Evolutionary conservation across 495 filamentous ascomycete species (phyloP).

Genomic region (Penicillium crystallinum): DNA sequence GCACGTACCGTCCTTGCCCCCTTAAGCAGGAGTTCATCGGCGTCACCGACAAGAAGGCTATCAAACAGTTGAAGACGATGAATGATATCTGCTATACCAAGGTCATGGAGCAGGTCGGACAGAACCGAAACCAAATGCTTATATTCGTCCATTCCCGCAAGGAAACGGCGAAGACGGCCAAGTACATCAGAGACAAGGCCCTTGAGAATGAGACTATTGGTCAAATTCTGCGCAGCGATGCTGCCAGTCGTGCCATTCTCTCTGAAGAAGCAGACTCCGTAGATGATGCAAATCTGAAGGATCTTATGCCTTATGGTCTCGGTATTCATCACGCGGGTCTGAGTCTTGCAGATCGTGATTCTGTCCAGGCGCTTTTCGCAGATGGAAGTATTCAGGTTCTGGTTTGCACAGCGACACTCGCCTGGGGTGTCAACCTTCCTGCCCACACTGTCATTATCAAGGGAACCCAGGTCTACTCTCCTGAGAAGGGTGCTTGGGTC

Average conservation of each 20-base stretch:
- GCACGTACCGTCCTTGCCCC: constrained; percentile 87
- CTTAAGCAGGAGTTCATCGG: constrained; percentile 96
- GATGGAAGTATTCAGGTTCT: constrained; percentile 90
- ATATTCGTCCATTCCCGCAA: constrained; percentile 98
- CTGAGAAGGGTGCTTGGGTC: constrained; percentile 98
- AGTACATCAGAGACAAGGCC: constrained; percentile 93
- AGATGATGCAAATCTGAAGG: constrained; percentile 83
- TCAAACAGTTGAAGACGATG: constrained; percentile 99
- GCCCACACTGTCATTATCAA: constrained; percentile 98
- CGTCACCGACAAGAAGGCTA: constrained; percentile 95
- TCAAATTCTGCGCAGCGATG: constrained; percentile 89
- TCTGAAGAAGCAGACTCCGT: constrained; percentile 79
- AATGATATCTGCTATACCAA: constrained; percentile 98
- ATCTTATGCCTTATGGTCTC: constrained; percentile 91
- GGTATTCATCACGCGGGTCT: constrained; percentile 98
- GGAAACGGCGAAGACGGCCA: constrained; percentile 95
- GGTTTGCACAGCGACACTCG: constrained; percentile 92
- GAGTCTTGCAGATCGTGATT: constrained; percentile 85
- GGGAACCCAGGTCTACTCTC: constrained; percentile 95
- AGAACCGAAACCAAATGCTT: constrained; percentile 90
- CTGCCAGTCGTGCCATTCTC: constrained; percentile 83
- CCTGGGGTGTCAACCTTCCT: constrained; percentile 98
- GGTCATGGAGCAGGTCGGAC: constrained; percentile 92
- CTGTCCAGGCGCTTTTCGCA: constrained; percentile 91
- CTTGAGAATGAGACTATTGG: constrained; percentile 94